Evolutionary conservation across 2,329 filamentous ascomycete genomes (phyloP), one percentile per base, ranked within the genome.

Genomic region (Thielaviopsis populi): DNA sequence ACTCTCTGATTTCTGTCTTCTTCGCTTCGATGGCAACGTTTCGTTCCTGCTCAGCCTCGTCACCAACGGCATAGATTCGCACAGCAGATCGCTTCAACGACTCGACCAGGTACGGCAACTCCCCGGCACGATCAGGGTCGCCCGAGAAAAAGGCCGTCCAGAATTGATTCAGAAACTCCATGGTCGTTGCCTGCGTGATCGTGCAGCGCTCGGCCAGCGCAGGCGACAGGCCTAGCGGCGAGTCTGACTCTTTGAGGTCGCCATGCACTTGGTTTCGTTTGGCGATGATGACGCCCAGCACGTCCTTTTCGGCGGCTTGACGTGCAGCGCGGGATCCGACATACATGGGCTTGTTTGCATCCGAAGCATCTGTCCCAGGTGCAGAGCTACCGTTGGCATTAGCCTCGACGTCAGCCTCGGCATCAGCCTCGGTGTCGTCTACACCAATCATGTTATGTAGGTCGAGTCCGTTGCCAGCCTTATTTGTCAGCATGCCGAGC

Each of bases 101-200:
- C 72, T 95, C 89, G 7, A 88, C 85, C 58, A 96, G 80, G 67
- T 88, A 90, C 6, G 85, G 84, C 15, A 96, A 80, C 74, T 99
- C 92, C 50, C 80, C 80, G 0, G 89, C 89, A 41, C 89, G 85
- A 66, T 89, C 86, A 0, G 88, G 76, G 71, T 96, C 89, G 15
- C 91, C 92, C 0, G 91, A 96, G 30, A 95, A 80, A 71, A 95
- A 99, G 0, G 91, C 85, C 41, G 83, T 82, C 92, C 92, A 99
- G 76, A 99, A 99, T 73, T 97, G 95, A 69, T 92, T 89, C n/a
- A 99, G 77, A 70, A 97, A 99, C 71, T 99, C 94, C 43, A 89
- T 87, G 0, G 90, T 95, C 0, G 94, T 99, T 62, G 91, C 91
- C 72, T 97, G 91, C 0, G 92, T 96, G 63, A 84, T 74, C 48